Percentiles rank a stretch among this genome's conserved stretches.
Conservation (phyloP, 306 rosid genomes). For the Gastrolobium villosum region DNA sequence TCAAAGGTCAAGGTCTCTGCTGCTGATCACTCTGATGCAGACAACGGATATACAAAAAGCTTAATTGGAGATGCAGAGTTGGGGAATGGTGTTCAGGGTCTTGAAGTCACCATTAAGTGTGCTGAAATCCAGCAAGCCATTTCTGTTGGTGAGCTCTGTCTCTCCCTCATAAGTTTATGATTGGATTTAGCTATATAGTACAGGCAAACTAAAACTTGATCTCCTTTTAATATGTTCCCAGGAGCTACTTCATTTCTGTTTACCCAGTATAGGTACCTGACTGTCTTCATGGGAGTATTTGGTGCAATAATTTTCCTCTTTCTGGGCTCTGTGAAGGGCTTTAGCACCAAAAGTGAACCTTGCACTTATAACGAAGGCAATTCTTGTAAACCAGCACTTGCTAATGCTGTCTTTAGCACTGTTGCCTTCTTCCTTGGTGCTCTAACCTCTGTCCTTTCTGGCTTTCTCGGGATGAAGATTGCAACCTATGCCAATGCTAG, state of each 20-base stretch:
- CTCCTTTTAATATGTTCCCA: slow-evolving; percentile 45
- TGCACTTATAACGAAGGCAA: slow-evolving; percentile 70
- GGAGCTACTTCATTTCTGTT: slow-evolving; percentile 81
- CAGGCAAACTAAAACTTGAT: not conserved
- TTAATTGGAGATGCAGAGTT: slow-evolving; percentile 57
- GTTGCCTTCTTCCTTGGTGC: slow-evolving; percentile 76
- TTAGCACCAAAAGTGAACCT: slow-evolving; percentile 72
- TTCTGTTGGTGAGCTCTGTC: slow-evolving; percentile 62
- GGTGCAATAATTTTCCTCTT: slow-evolving; percentile 66
- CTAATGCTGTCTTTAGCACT: slow-evolving; percentile 70
- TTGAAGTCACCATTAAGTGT: slow-evolving; percentile 62
- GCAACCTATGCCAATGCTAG: slow-evolving; percentile 83
- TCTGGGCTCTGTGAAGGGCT: slow-evolving; percentile 81
- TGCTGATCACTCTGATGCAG: slow-evolving; percentile 23
- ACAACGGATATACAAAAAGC: slow-evolving; percentile 48
- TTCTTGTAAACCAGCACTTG: slow-evolving; percentile 76
- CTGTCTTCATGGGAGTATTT: slow-evolving; percentile 66
- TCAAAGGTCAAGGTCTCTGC: slow-evolving; percentile 64
- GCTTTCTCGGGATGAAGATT: slow-evolving; percentile 78
- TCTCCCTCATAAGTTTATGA: not conserved
- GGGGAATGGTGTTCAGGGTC: slow-evolving; percentile 61
- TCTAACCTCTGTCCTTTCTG: slow-evolving; percentile 69
- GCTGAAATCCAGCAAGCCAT: slow-evolving; percentile 78
- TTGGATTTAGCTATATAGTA: slow-evolving; percentile 7
- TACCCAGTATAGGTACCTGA: slow-evolving; percentile 68